A percentile compares a stretch with the other conserved stretches of the same genome.
Conservation (phyloP, 768 basidiomycete species). For the Kwoniella sp. region DNA sequence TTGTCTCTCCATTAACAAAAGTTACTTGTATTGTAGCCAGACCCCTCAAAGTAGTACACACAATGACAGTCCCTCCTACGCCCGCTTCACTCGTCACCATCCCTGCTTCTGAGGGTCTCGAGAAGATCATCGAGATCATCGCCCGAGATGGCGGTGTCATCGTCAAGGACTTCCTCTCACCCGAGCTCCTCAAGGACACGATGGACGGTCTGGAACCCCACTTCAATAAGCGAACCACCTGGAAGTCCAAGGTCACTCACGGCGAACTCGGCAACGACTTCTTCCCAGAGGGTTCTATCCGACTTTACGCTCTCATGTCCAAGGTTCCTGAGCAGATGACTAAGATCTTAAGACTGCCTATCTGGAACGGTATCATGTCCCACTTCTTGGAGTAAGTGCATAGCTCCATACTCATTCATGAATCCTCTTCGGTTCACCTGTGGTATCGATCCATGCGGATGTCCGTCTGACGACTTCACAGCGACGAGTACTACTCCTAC, state of each 20-base stretch:
- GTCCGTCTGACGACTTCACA: not conserved
- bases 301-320: slow-evolving; percentile 22
- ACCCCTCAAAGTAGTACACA: too few relatives aligned
- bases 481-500: slow-evolving; percentile 27
- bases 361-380: slow-evolving; percentile 29
- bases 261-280: slow-evolving; percentile 31
- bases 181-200: slow-evolving; percentile 21
- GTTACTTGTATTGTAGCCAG: too few relatives aligned
- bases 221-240: slow-evolving; percentile 13
- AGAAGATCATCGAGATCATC: slow-evolving; percentile 29
- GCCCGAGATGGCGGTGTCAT: slow-evolving; percentile 27
- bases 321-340: slow-evolving; percentile 17
- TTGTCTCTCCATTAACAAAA: too few relatives aligned
- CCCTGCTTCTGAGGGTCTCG: slow-evolving; percentile 26
- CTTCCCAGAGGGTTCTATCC: slow-evolving; percentile 25
- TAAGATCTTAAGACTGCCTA: slow-evolving; percentile 16
- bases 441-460: too few relatives aligned
- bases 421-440: too few relatives aligned
- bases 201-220: slow-evolving; percentile 29
- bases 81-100: slow-evolving; percentile 24
- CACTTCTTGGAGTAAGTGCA: slow-evolving; percentile 20
- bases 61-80: slow-evolving; percentile 12
- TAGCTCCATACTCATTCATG: too few relatives aligned
- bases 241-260: slow-evolving; percentile 23
- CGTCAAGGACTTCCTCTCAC: slow-evolving; percentile 21